Evolutionary conservation across 2,329 filamentous ascomycete genomes (phyloP).

Genomic region (Fusarium transvaalense): DNA sequence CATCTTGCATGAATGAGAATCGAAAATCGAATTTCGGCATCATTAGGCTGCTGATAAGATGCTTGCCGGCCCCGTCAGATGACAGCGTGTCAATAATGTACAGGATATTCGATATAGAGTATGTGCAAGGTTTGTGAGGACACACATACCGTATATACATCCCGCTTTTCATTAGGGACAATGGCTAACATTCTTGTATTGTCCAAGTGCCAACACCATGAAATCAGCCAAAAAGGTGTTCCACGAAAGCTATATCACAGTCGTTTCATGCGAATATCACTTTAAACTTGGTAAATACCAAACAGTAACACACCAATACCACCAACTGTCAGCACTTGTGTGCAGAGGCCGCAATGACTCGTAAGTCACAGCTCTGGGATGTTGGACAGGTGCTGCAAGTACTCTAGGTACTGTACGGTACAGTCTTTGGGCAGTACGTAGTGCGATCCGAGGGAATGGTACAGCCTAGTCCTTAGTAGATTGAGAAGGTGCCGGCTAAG

Average conservation of each 20-base stretch:
- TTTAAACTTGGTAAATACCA: neutral
- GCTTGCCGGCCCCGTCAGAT: neutral
- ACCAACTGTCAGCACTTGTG: neutral
- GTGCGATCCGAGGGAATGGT: slow-evolving; percentile 45
- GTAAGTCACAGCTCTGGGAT: neutral
- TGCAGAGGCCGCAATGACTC: neutral
- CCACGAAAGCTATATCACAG: neutral
- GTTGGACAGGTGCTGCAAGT: slow-evolving; percentile 14
- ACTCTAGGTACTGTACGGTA: slow-evolving; percentile 27
- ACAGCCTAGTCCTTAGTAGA: slow-evolving; percentile 41
- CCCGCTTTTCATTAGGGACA: neutral
- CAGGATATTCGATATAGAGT: neutral
- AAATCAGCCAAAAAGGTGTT: neutral
- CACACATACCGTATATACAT: neutral
- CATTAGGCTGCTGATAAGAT: neutral
- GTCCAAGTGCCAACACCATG: neutral
- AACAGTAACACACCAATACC: neutral
- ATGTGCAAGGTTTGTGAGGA: neutral
- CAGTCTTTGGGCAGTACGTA: slow-evolving; percentile 8
- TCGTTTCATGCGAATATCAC: neutral
- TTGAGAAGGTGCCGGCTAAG: slow-evolving; percentile 25
- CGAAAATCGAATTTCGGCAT: slow-evolving; percentile 29
- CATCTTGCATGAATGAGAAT: slow-evolving; percentile 32
- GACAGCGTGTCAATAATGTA: neutral
- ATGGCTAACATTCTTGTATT: neutral